These are phyloP conservation scores for Mycena sanguinolenta DNA, from an alignment of 768 basidiomycete genomes.

Conservation along the genomic window DNA sequence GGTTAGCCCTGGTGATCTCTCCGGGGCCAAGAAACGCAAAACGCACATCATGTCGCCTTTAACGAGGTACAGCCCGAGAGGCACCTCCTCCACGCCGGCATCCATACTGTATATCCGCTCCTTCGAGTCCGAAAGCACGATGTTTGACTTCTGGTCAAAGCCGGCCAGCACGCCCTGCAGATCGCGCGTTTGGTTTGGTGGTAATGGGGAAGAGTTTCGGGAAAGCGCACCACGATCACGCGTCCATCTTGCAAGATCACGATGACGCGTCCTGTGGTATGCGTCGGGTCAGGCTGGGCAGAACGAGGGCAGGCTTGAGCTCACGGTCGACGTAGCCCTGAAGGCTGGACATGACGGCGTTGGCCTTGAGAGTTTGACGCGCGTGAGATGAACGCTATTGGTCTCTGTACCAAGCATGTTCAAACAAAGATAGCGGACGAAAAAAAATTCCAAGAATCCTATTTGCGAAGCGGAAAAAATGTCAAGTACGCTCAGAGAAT, in stretches of 20 bases:
- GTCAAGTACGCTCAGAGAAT: too few relatives aligned
- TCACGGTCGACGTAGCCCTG: slow-evolving; percentile 92
- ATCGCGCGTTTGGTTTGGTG: slow-evolving; percentile 14
- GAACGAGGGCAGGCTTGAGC: slow-evolving; percentile 40
- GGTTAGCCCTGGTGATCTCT: slow-evolving; percentile 12
- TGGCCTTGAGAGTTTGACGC: neutral
- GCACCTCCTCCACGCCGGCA: slow-evolving; percentile 94
- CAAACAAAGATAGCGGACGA: too few relatives aligned
- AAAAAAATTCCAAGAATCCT: too few relatives aligned
- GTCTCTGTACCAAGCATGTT: neutral
- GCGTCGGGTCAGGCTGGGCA: neutral
- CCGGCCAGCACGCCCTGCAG: slow-evolving; percentile 89
- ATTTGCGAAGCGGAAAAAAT: too few relatives aligned
- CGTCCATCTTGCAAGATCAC: slow-evolving; percentile 97
- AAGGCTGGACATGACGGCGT: slow-evolving; percentile 85
- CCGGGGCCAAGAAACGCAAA: slow-evolving; percentile 57
- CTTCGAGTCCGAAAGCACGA: slow-evolving; percentile 93
- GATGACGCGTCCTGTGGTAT: slow-evolving; percentile 81
- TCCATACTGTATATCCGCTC: slow-evolving; percentile 94
- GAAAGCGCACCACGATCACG: slow-evolving; percentile 83
- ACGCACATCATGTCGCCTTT: slow-evolving; percentile 99
- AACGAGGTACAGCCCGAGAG: slow-evolving; percentile 95
- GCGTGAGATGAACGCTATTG: neutral
- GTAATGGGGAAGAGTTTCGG: neutral
- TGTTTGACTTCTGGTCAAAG: slow-evolving; percentile 95